Evolutionary conservation across 495 filamentous ascomycete genomes (phyloP).

Genomic region (Polyplosphaeria fusca): DNA sequence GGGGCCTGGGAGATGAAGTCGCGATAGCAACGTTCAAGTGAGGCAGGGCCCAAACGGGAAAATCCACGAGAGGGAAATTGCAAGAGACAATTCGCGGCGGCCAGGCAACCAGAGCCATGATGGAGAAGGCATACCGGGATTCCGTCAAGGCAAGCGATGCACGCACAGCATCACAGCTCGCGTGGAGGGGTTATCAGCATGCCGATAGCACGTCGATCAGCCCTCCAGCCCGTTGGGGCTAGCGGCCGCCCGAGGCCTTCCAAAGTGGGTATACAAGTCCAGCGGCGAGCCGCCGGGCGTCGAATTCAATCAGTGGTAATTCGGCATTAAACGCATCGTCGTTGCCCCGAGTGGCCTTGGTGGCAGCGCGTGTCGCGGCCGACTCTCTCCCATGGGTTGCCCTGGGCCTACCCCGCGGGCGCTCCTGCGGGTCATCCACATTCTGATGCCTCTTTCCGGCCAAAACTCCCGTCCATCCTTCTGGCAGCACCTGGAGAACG

Average conservation of each 20-base stretch:
- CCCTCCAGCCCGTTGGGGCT: slow-evolving; percentile 13
- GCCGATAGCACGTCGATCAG: slow-evolving; percentile 22
- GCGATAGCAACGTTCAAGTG: too few species aligned
- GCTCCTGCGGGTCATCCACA: not conserved
- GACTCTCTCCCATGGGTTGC: not conserved
- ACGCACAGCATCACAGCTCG: slow-evolving; percentile 11
- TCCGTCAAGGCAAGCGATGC: not conserved
- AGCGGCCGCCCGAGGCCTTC: slow-evolving; percentile 15
- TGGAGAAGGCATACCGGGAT: not conserved
- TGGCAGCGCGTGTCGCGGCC: slow-evolving; percentile 2
- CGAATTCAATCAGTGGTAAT: not conserved
- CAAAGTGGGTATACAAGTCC: slow-evolving; percentile 32
- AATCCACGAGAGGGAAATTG: too few species aligned
- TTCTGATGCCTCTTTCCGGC: slow-evolving; percentile 3
- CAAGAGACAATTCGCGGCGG: too few species aligned
- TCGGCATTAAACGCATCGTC: too few species aligned
- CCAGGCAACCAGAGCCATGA: too few species aligned
- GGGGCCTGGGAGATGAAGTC: too few species aligned
- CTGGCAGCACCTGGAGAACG: not conserved
- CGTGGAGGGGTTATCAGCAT: slow-evolving; percentile 30
- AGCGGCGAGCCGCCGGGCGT: slow-evolving; percentile 9
- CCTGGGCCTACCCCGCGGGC: slow-evolving; percentile 16
- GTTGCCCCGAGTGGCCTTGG: too few species aligned
- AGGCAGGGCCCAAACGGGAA: too few species aligned
- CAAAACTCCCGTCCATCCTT: slow-evolving; percentile 11